phyloP scores from a whole-genome alignment of 2,329 filamentous ascomycete genomes.

The Paraphaeosphaeria sporulosa region DNA sequence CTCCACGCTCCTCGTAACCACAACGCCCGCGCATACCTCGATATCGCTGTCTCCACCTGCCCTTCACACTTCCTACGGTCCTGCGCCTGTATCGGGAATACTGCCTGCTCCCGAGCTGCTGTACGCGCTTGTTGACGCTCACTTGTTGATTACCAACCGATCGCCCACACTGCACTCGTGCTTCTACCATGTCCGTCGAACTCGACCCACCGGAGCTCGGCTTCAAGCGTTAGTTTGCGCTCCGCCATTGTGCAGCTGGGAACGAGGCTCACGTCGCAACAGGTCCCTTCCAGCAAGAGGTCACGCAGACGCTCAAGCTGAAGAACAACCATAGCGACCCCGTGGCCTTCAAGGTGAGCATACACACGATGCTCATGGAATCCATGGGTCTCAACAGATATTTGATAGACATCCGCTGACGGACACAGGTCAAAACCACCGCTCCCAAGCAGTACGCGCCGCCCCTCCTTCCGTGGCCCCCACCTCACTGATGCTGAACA shows the following conservation, averaged over 20 bases:
- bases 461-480: conserved; percentile 24
- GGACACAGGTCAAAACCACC: conserved; percentile 89
- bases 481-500: conserved; percentile 29
- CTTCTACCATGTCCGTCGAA: conserved; percentile 84
- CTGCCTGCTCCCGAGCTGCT: conserved; percentile 19
- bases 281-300: conserved; percentile 71
- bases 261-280: conserved; percentile 27
- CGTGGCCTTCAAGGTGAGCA: conserved; percentile 69
- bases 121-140: conserved; percentile 22
- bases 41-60: not conserved
- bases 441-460: conserved; percentile 91
- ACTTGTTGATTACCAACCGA: conserved; percentile 41
- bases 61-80: not conserved
- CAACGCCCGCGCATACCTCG: not conserved
- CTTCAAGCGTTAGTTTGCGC: conserved; percentile 78
- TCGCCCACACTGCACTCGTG: conserved; percentile 21
- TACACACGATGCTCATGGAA: not conserved
- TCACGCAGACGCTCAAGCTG: conserved; percentile 67
- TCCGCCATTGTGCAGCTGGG: not conserved
- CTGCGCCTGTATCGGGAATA: conserved; percentile 15
- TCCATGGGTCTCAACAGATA: not conserved
- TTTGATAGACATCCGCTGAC: conserved; percentile 22
- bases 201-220: conserved; percentile 90
- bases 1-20: not conserved
- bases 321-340: conserved; percentile 65